Conservation (phyloP, 2,329 filamentous ascomycete genomes). For the Trichoderma pleuroti region DNA sequence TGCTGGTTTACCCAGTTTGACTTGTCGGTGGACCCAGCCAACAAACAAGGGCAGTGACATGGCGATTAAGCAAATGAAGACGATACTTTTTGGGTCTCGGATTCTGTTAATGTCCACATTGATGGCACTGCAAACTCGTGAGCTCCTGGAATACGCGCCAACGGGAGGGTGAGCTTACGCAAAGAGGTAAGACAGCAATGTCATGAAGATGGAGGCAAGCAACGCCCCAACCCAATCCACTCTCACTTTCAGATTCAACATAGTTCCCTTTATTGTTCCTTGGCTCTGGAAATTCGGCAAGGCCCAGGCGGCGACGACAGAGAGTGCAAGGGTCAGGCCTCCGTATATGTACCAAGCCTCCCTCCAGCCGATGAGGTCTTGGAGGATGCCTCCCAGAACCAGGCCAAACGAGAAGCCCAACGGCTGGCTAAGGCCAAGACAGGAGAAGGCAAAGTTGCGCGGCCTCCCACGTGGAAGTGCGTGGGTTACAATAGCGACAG, state of each 20-base stretch:
- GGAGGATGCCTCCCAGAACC: neutral
- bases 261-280: neutral
- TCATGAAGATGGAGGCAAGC: neutral
- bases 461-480: neutral
- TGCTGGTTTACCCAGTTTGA: neutral
- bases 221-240: neutral
- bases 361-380: neutral
- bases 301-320: neutral
- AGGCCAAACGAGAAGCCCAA: neutral
- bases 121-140: neutral
- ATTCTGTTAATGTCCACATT: neutral
- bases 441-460: neutral
- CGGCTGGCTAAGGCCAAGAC: neutral
- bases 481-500: neutral
- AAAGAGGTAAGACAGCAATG: neutral
- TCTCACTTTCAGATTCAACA: neutral
- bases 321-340: neutral
- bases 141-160: neutral
- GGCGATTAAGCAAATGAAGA: neutral
- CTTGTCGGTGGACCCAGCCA: neutral
- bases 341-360: neutral
- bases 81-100: neutral
- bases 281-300: neutral
- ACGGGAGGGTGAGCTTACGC: neutral
- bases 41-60: neutral